Percentiles rank a stretch among this genome's conserved stretches.
phyloP scores from a whole-genome alignment of 352 stramenopile species.

The Globisporangium spiculum region DNA sequence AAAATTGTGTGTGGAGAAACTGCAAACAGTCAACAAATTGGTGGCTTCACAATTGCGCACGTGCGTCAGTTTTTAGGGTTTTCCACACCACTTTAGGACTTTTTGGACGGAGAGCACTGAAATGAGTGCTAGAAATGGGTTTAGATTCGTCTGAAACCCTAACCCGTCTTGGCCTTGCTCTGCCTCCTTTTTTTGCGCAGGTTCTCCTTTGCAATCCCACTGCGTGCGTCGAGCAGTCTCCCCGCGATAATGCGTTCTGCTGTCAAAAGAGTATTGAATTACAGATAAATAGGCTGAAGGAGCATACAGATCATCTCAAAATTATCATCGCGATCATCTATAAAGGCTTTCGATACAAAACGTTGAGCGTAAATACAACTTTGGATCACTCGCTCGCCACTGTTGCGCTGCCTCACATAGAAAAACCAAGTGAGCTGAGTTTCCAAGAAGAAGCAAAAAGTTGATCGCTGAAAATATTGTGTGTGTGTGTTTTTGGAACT shows the following conservation, averaged over 20 bases:
- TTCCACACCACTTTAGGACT: neutral
- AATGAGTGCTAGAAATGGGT: neutral
- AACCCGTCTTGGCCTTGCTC: neutral
- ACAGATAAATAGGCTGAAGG: neutral
- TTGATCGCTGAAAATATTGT: neutral
- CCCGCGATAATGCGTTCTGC: neutral
- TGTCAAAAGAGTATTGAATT: neutral
- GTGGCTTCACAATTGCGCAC: neutral
- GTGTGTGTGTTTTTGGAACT: conserved; percentile 4
- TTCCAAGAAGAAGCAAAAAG: neutral
- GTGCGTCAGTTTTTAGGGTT: neutral
- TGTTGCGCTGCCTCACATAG: neutral
- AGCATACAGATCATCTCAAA: neutral
- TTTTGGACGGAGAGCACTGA: neutral
- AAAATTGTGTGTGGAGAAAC: neutral
- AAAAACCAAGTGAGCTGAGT: conserved; percentile 6
- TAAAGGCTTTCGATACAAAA: neutral
- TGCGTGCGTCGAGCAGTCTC: neutral
- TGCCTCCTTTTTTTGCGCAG: neutral
- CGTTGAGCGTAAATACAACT: neutral
- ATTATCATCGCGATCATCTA: neutral
- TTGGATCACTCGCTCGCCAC: conserved; percentile 2
- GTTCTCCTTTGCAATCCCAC: conserved; percentile 4
- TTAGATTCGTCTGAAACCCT: neutral
- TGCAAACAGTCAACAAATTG: neutral